Conservation (phyloP, 2,329 filamentous ascomycete species). For the Epichloe scottii region DNA sequence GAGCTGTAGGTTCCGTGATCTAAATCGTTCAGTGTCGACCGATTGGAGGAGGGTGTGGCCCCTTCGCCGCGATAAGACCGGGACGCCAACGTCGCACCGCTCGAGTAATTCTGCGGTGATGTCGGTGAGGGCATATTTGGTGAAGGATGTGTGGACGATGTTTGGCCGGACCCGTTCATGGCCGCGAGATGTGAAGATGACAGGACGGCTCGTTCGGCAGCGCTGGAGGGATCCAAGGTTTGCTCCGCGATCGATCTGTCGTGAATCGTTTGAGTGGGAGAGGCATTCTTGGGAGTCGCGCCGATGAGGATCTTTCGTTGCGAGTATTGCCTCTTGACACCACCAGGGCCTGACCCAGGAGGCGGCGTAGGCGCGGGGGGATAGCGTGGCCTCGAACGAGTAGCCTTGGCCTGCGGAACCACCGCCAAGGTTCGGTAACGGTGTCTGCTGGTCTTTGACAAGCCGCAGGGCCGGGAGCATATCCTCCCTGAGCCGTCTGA, state of each 20-base stretch:
- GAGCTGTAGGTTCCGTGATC: slow-evolving; percentile 25
- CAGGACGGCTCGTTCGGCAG: slow-evolving; percentile 52
- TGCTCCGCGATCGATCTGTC: slow-evolving; percentile 52
- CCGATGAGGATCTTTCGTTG: slow-evolving; percentile 65
- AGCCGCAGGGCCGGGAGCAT: slow-evolving; percentile 81
- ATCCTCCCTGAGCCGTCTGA: slow-evolving; percentile 78
- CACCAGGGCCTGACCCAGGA: slow-evolving; percentile 33
- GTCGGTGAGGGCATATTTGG: slow-evolving; percentile 60
- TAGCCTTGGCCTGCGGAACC: slow-evolving; percentile 25
- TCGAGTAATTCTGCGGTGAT: slow-evolving; percentile 45
- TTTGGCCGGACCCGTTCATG: slow-evolving; percentile 51
- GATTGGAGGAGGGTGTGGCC: slow-evolving; percentile 39
- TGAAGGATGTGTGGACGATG: slow-evolving; percentile 43
- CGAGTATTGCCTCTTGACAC: slow-evolving; percentile 59
- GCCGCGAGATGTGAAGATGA: slow-evolving; percentile 59
- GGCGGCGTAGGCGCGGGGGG: slow-evolving; percentile 46
- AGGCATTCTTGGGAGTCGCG: slow-evolving; percentile 60
- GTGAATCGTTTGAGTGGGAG: slow-evolving; percentile 60
- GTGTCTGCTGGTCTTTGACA: slow-evolving; percentile 83
- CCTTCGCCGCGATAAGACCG: slow-evolving; percentile 48
- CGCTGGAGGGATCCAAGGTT: slow-evolving; percentile 55
- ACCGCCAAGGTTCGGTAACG: slow-evolving; percentile 47
- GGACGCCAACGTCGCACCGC: slow-evolving; percentile 45
- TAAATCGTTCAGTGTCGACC: slow-evolving; percentile 41
- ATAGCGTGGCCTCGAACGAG: slow-evolving; percentile 36